A percentile compares a stretch with the other conserved stretches of the same genome.
phyloP scores from a whole-genome alignment of 805 yeast species.

The Hagleromyces aurorensis region DNA sequence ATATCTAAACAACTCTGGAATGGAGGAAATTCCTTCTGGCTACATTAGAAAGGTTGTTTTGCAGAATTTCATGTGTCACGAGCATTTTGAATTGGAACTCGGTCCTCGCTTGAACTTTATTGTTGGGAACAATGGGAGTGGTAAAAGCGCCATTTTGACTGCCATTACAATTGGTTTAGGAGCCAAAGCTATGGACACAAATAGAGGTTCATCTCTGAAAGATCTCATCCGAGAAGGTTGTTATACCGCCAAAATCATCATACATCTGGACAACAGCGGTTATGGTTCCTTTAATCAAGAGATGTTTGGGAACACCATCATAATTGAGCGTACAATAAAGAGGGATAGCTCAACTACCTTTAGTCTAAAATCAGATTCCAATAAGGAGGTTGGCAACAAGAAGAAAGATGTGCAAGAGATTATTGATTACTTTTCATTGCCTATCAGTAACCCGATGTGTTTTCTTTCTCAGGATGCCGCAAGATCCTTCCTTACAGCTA shows the following conservation, averaged over 20 bases:
- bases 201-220: slow-evolving; percentile 67
- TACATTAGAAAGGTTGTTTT: slow-evolving; percentile 55
- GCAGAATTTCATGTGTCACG: slow-evolving; percentile 86
- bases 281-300: slow-evolving; percentile 57
- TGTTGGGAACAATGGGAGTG: slow-evolving; percentile 86
- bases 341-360: slow-evolving; percentile 47
- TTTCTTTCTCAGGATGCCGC: slow-evolving; percentile 93
- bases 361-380: slow-evolving; percentile 43
- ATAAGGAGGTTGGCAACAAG: slow-evolving; percentile 49
- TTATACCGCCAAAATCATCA: slow-evolving; percentile 54
- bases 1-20: too few relatives aligned
- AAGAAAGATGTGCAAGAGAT: slow-evolving; percentile 61
- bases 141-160: slow-evolving; percentile 81
- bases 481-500: slow-evolving; percentile 73
- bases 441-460: slow-evolving; percentile 85
- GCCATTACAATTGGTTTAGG: slow-evolving; percentile 86
- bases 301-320: slow-evolving; percentile 59
- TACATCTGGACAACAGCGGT: slow-evolving; percentile 59
- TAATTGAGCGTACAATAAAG: slow-evolving; percentile 58
- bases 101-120: slow-evolving; percentile 82
- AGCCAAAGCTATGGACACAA: slow-evolving; percentile 79
- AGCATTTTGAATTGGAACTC: slow-evolving; percentile 61
- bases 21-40: slow-evolving; percentile 41
- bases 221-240: slow-evolving; percentile 73
- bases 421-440: slow-evolving; percentile 61